Base-by-base conservation (phyloP, 345 rosid species). In the Lepidium didymum region DNA sequence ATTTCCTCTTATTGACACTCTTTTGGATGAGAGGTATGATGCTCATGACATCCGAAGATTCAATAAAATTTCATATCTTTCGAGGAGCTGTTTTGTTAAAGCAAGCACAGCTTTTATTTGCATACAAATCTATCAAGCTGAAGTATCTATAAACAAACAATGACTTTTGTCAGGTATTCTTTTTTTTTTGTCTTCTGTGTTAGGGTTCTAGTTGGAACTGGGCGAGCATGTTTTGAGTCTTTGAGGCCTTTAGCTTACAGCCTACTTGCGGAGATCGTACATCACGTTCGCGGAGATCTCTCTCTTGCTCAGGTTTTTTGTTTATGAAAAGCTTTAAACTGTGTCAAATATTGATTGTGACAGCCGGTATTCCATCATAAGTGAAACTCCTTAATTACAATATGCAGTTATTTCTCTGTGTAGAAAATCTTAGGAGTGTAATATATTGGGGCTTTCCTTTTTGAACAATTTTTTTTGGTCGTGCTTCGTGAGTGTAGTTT, bases 211-310 rank as follows among this genome's bases (percentile, higher is more conserved):
- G 97, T 91, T 77, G 99, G 99, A 69, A 85, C 96, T 47, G 99
- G 99, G 42, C 85, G 97, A 64, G 99, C 97, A 58, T 94, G 99
- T 78, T 91, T 83, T 62, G 97, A 94, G 82, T 89, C 99, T 62
- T 66, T 94, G 75, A 91, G 99, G 78, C 99, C 99, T 58, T 80
- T 94, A 82, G 99, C 99, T 62, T 94, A 94, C 80, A 94, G 99
- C 81, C 77, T 94, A 54, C 81, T 94, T 19, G 99, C 99, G 10
- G 99, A 94, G 83, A 94, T 94, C 46, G 99, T 94, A 68, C 99
- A 94, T 81, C 99, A 94, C 75, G 97, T 94, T 79, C 89, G 97
- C 18, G 86, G 75, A 9, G 97, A 89, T 19, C 96, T 94, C 62
- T 86, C 96, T 71, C 78, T 91, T 52, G 74, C 87, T 21, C 99